These are phyloP conservation scores for Turnera subulata DNA, from an alignment of 345 rosid species.

Conservation along the genomic window DNA sequence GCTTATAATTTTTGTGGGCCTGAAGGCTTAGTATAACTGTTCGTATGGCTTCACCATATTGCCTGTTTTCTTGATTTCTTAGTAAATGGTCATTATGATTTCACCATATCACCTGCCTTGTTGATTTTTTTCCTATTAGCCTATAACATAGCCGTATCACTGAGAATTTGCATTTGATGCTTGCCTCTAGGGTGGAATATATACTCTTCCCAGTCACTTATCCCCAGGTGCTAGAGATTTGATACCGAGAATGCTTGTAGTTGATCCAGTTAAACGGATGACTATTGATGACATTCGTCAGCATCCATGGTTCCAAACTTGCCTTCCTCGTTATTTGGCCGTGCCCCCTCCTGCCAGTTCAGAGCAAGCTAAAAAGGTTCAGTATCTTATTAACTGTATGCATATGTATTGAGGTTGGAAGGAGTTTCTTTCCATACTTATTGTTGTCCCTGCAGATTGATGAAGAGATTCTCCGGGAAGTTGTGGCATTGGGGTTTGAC, in stretches of 20 bases:
- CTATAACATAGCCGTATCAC: too few relatives aligned
- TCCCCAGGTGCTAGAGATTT: conserved; percentile 76
- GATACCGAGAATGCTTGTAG: conserved; percentile 81
- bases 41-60: too few relatives aligned
- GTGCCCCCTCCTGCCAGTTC: conserved; percentile 64
- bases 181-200: conserved; percentile 37
- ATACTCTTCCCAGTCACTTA: conserved; percentile 81
- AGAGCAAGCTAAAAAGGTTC: conserved; percentile 67
- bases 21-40: too few relatives aligned
- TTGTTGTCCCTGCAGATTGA: conserved; percentile 51
- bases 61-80: too few relatives aligned
- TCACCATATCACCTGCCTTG: too few relatives aligned
- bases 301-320: conserved; percentile 75
- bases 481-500: conserved; percentile 60
- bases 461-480: conserved; percentile 70
- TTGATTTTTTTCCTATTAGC: too few relatives aligned
- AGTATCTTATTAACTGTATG: background rate
- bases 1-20: too few relatives aligned
- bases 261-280: conserved; percentile 76
- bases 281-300: conserved; percentile 78
- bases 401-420: background rate
- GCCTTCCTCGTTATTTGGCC: conserved; percentile 72
- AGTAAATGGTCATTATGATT: too few relatives aligned
- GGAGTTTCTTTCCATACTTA: background rate
- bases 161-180: too few relatives aligned